Evolutionary conservation across 805 yeast species (phyloP), one percentile per base, ranked within the genome.

Genomic region (Tetrapisispora fleetii): DNA sequence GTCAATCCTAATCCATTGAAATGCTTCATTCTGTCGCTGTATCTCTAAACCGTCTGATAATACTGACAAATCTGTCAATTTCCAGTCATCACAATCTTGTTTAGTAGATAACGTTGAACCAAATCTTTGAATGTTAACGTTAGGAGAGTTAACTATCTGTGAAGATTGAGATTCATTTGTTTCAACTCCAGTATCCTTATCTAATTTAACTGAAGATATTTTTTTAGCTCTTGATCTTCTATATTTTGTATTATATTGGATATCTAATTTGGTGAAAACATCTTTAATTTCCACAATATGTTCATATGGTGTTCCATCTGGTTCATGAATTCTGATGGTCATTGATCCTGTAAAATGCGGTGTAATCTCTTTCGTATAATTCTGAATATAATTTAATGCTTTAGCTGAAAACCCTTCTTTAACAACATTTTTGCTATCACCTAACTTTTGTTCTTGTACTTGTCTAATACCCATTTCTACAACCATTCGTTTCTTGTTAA

Each of bases 291-390:
- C 95, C 21, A 93, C 96, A 43, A 93, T 91, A 63, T 93, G 99
- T 60, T 93, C 99, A 61, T 93, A 93, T 0, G 99, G 99, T 0
- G 98, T 88, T 9, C 99, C 99, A 65, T 93, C 98, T 0, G 96
- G 95, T 60, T 93, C 99, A 62, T 93, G 99, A 36, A 93, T 90
- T 58, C 99, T 73, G 36, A 93, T 86, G 0, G 99, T 93, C 85
- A 93, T 87, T 0, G 98, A 96, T 0, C 99, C 99, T 0, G 86
- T 77, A 59, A 90, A 87, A 2, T 81, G 75, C 0, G 64, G 58
- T 2, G 63, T 58, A 19, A 53, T 43, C 28, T 54, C 54, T 21
- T 53, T 50, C 5, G 53, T 45, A 6, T 56, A 60, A 27, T 56
- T 51, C 19, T 58, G 53, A 30, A 63, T 33, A 21, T 58, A 53